Conservation (phyloP, 345 rosid species). For the Corymbia maculata region DNA sequence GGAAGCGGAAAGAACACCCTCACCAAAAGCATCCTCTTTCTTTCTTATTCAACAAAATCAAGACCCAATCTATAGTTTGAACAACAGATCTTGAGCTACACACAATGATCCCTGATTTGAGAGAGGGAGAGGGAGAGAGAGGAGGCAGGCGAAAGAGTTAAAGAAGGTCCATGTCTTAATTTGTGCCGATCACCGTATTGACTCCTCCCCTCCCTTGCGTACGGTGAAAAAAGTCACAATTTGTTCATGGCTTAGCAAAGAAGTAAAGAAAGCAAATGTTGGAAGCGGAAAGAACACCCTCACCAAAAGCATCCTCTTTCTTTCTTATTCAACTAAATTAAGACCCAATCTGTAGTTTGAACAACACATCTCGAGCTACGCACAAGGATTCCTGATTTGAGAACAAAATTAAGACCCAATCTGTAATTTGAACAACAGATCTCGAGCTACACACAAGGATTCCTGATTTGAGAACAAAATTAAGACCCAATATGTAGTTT, state of each 20-base stretch:
- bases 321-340: neutral
- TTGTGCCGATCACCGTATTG: neutral
- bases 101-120: neutral
- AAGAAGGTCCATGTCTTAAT: neutral
- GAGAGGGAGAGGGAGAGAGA: neutral
- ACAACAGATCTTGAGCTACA: neutral
- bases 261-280: neutral
- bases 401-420: too few species aligned
- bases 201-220: neutral
- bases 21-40: neutral
- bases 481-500: neutral
- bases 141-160: neutral
- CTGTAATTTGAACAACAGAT: too few species aligned
- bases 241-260: neutral
- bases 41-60: neutral
- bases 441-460: too few species aligned
- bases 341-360: neutral
- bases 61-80: neutral
- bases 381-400: neutral
- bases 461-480: neutral
- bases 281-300: neutral
- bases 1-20: neutral
- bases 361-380: neutral
- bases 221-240: neutral
- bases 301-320: neutral